Percentiles rank a stretch among this genome's conserved stretches.
phyloP scores from a whole-genome alignment of 2,329 filamentous ascomycete genomes.

The Hymenoscyphus albidus region DNA sequence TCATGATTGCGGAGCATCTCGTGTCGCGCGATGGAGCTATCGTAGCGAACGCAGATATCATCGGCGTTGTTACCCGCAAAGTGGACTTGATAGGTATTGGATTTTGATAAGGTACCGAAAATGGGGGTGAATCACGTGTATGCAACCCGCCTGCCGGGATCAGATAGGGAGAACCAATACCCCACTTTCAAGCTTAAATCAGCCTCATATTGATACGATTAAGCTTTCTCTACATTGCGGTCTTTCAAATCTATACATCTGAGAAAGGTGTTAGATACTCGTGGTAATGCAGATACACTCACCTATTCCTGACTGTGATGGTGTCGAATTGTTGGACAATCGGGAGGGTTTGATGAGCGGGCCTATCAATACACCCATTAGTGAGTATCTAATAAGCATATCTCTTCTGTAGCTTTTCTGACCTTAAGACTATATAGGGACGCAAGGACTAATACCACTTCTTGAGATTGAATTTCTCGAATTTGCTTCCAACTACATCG shows the following conservation, averaged over 20 bases:
- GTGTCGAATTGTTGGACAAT: background rate
- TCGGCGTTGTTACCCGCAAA: background rate
- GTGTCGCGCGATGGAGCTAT: background rate
- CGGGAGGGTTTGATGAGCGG: background rate
- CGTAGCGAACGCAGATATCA: background rate
- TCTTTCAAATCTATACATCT: background rate
- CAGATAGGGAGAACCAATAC: background rate
- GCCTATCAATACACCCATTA: background rate
- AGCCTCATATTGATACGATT: background rate
- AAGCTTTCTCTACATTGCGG: background rate
- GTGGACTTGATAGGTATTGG: background rate
- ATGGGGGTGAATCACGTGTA: background rate
- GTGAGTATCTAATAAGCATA: background rate
- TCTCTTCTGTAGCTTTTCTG: background rate
- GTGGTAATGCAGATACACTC: background rate
- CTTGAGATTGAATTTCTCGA: conserved; percentile 26
- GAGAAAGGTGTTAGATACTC: background rate
- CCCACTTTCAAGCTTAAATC: background rate
- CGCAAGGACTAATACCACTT: background rate
- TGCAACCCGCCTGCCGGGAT: background rate
- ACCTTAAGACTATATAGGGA: background rate
- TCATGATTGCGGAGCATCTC: background rate
- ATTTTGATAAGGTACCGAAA: conserved; percentile 3
- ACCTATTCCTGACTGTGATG: background rate
- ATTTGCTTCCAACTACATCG: conserved; percentile 39